Conservation (phyloP, 441 rosid species). For the Syzygium syzygioides region DNA sequence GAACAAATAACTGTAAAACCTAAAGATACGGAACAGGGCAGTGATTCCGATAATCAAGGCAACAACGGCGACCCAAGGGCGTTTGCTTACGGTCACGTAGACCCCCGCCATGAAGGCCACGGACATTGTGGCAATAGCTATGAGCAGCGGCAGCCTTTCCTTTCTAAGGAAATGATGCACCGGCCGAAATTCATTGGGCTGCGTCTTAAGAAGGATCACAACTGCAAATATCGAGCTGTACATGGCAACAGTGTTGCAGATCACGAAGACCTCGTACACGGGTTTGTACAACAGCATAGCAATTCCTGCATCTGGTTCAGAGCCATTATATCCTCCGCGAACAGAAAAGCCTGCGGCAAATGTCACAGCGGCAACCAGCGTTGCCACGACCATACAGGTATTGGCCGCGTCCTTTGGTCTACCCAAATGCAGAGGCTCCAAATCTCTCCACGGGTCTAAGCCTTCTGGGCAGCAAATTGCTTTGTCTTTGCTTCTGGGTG, state of each 20-base stretch:
- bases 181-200: not conserved
- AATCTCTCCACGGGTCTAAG: too few relatives aligned
- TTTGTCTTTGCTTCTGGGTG: not conserved
- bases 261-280: not conserved
- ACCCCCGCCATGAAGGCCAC: not conserved
- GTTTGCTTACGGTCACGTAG: not conserved
- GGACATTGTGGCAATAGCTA: not conserved
- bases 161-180: accelerated
- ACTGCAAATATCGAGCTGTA: not conserved
- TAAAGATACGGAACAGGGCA: not conserved
- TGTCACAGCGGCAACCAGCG: not conserved
- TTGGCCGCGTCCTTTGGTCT: too few relatives aligned
- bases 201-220: not conserved
- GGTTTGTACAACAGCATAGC: not conserved
- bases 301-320: not conserved
- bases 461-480: not conserved
- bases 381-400: not conserved
- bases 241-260: not conserved
- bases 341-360: not conserved
- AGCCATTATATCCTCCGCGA: not conserved
- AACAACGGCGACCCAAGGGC: not conserved
- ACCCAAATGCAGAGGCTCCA: too few relatives aligned
- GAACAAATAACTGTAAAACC: not conserved
- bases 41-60: not conserved
- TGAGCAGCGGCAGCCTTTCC: not conserved